Conservation (phyloP, 257 asterid genomes). For the Solanum sejunctum region DNA sequence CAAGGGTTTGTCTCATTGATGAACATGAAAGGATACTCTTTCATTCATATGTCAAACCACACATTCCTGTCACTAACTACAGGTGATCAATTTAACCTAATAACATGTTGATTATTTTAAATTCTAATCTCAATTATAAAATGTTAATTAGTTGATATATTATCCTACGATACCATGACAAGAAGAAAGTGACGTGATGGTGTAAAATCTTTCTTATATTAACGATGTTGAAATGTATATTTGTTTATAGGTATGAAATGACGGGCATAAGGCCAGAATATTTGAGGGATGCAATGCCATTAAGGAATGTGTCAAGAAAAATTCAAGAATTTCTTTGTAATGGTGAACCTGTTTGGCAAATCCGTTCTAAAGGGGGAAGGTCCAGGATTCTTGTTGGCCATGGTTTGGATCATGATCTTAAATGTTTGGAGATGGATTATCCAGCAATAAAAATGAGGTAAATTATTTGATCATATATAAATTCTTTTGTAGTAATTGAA, state of each 20-base stretch:
- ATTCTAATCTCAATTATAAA: neutral
- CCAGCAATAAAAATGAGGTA: slow-evolving; percentile 62
- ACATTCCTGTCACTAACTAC: slow-evolving; percentile 62
- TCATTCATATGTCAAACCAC: slow-evolving; percentile 69
- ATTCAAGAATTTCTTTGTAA: slow-evolving; percentile 81
- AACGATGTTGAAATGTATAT: neutral
- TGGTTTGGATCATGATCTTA: slow-evolving; percentile 77
- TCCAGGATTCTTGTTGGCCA: slow-evolving; percentile 83
- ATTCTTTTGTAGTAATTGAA: neutral
- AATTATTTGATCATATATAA: neutral
- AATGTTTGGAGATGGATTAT: slow-evolving; percentile 66
- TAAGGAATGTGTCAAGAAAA: slow-evolving; percentile 57
- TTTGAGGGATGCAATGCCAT: slow-evolving; percentile 70
- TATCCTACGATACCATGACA: neutral
- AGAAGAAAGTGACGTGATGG: neutral
- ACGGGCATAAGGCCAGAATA: slow-evolving; percentile 68
- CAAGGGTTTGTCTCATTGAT: slow-evolving; percentile 68
- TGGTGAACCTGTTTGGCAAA: slow-evolving; percentile 82
- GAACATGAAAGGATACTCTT: slow-evolving; percentile 60
- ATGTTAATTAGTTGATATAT: neutral
- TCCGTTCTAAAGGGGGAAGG: slow-evolving; percentile 68
- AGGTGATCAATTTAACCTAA: slow-evolving; percentile 28
- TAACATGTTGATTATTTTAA: no score
- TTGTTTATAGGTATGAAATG: slow-evolving; percentile 50
- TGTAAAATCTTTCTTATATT: neutral